These are phyloP conservation scores for Diplodia intermedia DNA, from an alignment of 2,329 filamentous ascomycete genomes.

Conservation along the genomic window DNA sequence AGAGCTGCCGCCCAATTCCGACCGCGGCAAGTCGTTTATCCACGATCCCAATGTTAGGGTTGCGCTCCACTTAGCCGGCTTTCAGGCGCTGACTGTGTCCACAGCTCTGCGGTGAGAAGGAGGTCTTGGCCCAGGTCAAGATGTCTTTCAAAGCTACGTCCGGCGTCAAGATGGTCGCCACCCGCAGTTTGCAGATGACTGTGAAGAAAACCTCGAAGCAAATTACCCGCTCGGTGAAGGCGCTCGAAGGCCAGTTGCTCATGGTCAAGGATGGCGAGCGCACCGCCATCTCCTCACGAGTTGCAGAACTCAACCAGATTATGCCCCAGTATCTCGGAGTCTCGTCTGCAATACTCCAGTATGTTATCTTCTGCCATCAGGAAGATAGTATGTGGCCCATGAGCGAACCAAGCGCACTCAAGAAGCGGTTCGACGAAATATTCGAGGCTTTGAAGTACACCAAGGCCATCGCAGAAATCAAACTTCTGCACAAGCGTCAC, in stretches of 20 bases:
- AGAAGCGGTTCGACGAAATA: slow-evolving; percentile 96
- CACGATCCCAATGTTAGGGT: slow-evolving; percentile 88
- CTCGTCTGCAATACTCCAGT: slow-evolving; percentile 86
- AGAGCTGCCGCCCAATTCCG: slow-evolving; percentile 87
- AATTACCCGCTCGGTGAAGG: slow-evolving; percentile 73
- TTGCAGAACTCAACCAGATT: slow-evolving; percentile 80
- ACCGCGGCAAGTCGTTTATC: slow-evolving; percentile 87
- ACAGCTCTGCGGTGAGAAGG: slow-evolving; percentile 80
- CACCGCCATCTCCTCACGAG: slow-evolving; percentile 77
- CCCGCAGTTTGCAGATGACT: slow-evolving; percentile 82
- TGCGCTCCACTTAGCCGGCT: not conserved
- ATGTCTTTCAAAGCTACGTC: slow-evolving; percentile 83
- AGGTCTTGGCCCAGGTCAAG: slow-evolving; percentile 90
- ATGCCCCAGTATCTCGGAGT: slow-evolving; percentile 89
- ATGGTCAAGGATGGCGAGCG: slow-evolving; percentile 82
- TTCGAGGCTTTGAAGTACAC: slow-evolving; percentile 98
- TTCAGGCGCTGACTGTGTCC: slow-evolving; percentile 25
- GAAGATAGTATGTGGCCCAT: slow-evolving; percentile 98
- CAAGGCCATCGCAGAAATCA: slow-evolving; percentile 96
- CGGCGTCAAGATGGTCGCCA: slow-evolving; percentile 80
- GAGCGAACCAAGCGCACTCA: slow-evolving; percentile 82
- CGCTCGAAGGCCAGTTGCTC: slow-evolving; percentile 79
- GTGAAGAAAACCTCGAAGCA: slow-evolving; percentile 71
- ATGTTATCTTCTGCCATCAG: slow-evolving; percentile 98
- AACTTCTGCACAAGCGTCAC: slow-evolving; percentile 81